These are phyloP conservation scores for Rhodomyrtus tomentosa DNA, from an alignment of 345 rosid species.

Conservation along the genomic window DNA sequence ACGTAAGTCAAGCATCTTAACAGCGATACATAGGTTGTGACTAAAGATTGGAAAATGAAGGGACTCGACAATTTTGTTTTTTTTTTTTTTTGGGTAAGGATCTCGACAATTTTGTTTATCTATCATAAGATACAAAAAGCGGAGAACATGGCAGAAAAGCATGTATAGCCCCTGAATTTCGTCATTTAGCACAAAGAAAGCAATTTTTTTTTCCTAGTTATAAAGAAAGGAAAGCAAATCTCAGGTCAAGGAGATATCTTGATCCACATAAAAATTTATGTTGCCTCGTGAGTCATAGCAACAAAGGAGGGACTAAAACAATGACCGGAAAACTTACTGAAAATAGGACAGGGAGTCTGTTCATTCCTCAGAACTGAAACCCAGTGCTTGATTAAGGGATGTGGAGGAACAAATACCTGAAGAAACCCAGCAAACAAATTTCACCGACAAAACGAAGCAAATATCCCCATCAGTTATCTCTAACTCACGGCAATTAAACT, in stretches of 20 bases:
- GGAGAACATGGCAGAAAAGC: neutral
- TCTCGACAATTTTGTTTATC: neutral
- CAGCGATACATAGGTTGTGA: neutral
- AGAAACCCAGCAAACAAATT: neutral
- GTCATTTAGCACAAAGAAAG: neutral
- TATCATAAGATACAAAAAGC: neutral
- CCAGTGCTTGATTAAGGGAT: constrained; percentile 95
- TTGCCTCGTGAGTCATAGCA: neutral
- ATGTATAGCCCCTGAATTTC: neutral
- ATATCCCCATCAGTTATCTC: neutral
- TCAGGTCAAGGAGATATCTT: neutral
- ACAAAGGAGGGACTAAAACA: neutral
- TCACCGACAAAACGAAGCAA: neutral
- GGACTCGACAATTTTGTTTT: neutral
- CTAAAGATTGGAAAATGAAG: neutral
- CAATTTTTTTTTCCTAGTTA: neutral
- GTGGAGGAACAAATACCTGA: constrained; percentile 92
- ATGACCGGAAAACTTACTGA: constrained; percentile 32
- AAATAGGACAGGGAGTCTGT: constrained; percentile 72
- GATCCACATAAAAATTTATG: neutral
- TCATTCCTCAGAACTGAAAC: constrained; percentile 77
- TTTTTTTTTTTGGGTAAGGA: neutral
- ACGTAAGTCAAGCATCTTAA: neutral
- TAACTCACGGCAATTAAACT: neutral
- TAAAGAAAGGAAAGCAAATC: neutral